phyloP scores from a whole-genome alignment of 768 basidiomycete species.

The Suillus luteus region DNA sequence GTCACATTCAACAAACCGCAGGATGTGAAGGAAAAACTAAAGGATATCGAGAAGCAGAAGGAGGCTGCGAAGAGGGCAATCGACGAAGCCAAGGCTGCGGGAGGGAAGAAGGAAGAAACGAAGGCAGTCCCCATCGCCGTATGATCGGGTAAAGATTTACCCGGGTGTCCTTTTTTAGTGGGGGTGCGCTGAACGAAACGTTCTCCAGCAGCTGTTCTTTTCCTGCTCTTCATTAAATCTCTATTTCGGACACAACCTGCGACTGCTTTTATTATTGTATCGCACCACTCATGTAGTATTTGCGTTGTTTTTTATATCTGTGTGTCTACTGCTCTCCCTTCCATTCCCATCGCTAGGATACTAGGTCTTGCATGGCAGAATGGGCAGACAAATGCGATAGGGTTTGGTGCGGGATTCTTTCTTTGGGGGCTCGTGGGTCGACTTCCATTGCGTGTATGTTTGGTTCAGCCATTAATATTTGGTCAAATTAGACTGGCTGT shows the following conservation, averaged over 20 bases:
- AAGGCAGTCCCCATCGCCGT: constrained; percentile 46
- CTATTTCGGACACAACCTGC: constrained; percentile 6
- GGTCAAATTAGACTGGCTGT: not conserved
- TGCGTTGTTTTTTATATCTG: constrained; percentile 9
- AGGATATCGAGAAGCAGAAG: constrained; percentile 42
- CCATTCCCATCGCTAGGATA: not conserved
- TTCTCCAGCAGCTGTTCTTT: not conserved
- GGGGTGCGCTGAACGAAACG: not conserved
- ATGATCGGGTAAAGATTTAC: constrained; percentile 12
- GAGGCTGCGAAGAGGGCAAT: constrained; percentile 72
- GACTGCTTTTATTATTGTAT: constrained; percentile 9
- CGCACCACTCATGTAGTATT: constrained; percentile 6
- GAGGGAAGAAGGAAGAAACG: constrained; percentile 62
- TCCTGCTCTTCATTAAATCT: not conserved
- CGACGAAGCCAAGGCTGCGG: constrained; percentile 62
- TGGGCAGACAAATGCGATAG: constrained; percentile 3
- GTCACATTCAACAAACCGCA: constrained; percentile 63
- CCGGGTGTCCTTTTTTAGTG: constrained; percentile 1
- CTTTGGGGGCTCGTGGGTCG: not conserved
- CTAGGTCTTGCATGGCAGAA: constrained; percentile 1
- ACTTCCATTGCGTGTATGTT: not conserved
- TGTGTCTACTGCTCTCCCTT: not conserved
- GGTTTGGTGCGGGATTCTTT: constrained; percentile 3
- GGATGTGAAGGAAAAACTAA: constrained; percentile 49
- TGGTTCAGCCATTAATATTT: not conserved